Evolutionary conservation across 805 yeast genomes (phyloP), one percentile per base, ranked within the genome.

Genomic region (Wickerhamiella parazyma): DNA sequence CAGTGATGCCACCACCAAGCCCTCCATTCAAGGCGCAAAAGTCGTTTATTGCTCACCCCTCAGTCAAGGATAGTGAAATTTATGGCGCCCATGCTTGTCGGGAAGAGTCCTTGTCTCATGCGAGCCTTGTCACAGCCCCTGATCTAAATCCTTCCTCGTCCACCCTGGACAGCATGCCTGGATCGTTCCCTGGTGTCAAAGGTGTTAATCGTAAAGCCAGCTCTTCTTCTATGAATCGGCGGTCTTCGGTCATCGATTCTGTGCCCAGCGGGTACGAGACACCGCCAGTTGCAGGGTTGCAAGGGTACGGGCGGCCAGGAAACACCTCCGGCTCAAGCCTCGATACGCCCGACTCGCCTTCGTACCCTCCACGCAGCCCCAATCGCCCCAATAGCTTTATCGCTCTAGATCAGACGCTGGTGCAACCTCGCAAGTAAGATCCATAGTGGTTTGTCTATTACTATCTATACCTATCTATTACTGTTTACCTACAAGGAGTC

Each of bases 341-440:
- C 31, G 31, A 28, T 7, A 7, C 5, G 31, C 31, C 31, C 21
- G 35, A 33, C 21, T 40, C 43, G 18, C 43, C 38, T 14, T 33
- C 38, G 20, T 20, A 28, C 14, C 43, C 43, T 3, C 38, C 43
- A 6, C 20, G 38, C 16, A 33, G 38, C 14, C 43, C 43, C 16
- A 40, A 40, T n/a, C 18, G 43, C 11, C 43, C 43, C 11, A 21
- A 29, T 12, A 40, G 43, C 20, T 40, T 33, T 25, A 36, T 40
- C 25, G 35, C 42, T 20, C 25, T 39, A 10, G 31, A 31, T n/a
- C 33, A 31, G 21, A 21, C 42, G 31, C 29, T 31, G 31, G 31
- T 28, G 16, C 6, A 6, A 12, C 31, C 31, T 14, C 31, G 31
- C 16, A 28, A 28, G 12, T 12, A 28, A 7, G 31, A 28, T 11